Evolutionary conservation across 306 rosid species (phyloP), one percentile per base, ranked within the genome.

Genomic region (Dryas alaskensis): DNA sequence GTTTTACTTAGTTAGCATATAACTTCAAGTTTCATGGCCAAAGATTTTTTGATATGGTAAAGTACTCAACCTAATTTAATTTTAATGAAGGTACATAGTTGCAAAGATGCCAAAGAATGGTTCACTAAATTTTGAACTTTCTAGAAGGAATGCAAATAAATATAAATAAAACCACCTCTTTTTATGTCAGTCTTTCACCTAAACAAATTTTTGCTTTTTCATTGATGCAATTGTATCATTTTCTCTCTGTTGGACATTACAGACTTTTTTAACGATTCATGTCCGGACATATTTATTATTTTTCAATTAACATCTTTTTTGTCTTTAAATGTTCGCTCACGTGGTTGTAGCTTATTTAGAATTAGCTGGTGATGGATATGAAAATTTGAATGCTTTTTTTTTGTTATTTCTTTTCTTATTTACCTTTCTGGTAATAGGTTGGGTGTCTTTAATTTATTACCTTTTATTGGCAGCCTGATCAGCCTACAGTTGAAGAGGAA

Each of bases 401-500:
- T 11, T 48, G 7, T 4, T n/a, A 31, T n/a, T 42, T 6, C 25
- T 45, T 3, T 11, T 60, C 37, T 31, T 31, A 17, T 62, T 31
- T 63, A 13, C 12, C 40, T 49, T 55, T 58, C 13, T 61, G 42
- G 46, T 27, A 53, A 10, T 49, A 9, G 13, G 66, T 1, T 47
- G 22, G 61, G 37, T 70, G 47, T 40, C 39, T 53, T 19, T 64
- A 4, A 31, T 50, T 16, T 16, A 27, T 44, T 53, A 71, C 0
- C 4, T 69, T 65, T 65, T 31, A 46, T 55, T 46, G 51, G 70
- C 81, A 90, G 98, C 71, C 84, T 17, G 98, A 93, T 77, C 89
- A 89, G 65, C 97, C 96, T 19, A 73, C 88, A 39, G 85, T 91
- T 25, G 97, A 93, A 71, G 97, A 91, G 10, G 97, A 91, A 1